These are phyloP conservation scores for Aspergillus luchuensis DNA, from an alignment of 2,329 filamentous ascomycete genomes.

Conservation along the genomic window DNA sequence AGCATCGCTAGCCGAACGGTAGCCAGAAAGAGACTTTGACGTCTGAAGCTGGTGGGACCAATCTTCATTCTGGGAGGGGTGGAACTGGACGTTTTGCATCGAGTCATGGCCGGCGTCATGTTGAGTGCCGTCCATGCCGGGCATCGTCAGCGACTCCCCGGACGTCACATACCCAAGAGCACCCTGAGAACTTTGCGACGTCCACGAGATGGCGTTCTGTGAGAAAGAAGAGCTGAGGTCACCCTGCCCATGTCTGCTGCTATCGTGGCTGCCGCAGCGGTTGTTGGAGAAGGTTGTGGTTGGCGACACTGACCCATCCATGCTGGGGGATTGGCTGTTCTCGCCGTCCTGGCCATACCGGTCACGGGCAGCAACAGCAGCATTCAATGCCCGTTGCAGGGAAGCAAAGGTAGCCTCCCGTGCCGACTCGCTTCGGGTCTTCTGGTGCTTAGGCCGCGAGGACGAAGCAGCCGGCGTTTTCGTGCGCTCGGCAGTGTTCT, in stretches of 20 bases:
- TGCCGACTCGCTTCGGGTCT: slow-evolving; percentile 40
- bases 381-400: slow-evolving; percentile 47
- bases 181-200: slow-evolving; percentile 29
- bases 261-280: slow-evolving; percentile 15
- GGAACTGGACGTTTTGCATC: slow-evolving; percentile 15
- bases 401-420: slow-evolving; percentile 48
- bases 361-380: slow-evolving; percentile 43
- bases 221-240: slow-evolving; percentile 29
- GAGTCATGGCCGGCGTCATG: slow-evolving; percentile 11
- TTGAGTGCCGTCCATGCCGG: slow-evolving; percentile 20
- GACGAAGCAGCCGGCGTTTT: slow-evolving; percentile 24
- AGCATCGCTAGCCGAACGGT: slow-evolving; percentile 27
- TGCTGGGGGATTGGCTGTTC: slow-evolving; percentile 25
- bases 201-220: slow-evolving; percentile 36
- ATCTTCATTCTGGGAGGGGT: slow-evolving; percentile 24
- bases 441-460: slow-evolving; percentile 37
- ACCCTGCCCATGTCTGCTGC: slow-evolving; percentile 11
- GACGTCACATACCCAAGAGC: slow-evolving; percentile 28
- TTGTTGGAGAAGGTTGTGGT: slow-evolving; percentile 27
- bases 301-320: slow-evolving; percentile 34
- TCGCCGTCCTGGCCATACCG: slow-evolving; percentile 30
- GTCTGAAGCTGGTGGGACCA: slow-evolving; percentile 29
- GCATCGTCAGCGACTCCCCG: slow-evolving; percentile 25
- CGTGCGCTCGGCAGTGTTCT: slow-evolving; percentile 23
- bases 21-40: slow-evolving; percentile 21